Evolutionary conservation across 2,329 filamentous ascomycete genomes (phyloP).

Genomic region (Leptographium lundbergii): DNA sequence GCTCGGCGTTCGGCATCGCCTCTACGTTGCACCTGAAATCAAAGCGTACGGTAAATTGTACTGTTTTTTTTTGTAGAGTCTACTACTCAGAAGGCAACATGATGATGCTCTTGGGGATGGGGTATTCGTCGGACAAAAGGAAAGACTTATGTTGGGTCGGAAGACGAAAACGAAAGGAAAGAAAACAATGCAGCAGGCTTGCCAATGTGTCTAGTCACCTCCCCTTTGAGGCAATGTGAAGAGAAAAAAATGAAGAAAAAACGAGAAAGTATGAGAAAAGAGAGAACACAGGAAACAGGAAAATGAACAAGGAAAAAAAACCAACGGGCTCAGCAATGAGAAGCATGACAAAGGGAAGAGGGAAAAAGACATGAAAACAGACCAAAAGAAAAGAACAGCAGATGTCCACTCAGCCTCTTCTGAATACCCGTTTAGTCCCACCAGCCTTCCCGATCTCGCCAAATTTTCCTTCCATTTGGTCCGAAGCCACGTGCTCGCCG

Average conservation of each 20-base stretch:
- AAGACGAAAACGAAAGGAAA: not conserved
- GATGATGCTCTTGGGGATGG: not conserved
- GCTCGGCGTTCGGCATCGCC: not conserved
- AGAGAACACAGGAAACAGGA: not conserved
- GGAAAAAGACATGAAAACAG: not conserved
- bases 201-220: not conserved
- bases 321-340: too few relatives aligned
- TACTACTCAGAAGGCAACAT: not conserved
- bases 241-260: not conserved
- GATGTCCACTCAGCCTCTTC: conserved; percentile 16
- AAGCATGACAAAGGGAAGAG: not conserved
- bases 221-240: not conserved
- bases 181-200: not conserved
- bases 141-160: not conserved
- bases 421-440: conserved; percentile 59
- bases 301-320: not conserved
- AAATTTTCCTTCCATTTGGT: conserved; percentile 32
- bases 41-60: not conserved
- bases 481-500: conserved; percentile 33
- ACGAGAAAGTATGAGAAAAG: not conserved
- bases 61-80: not conserved
- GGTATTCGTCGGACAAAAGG: conserved; percentile 1
- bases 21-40: too few relatives aligned
- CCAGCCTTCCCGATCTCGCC: conserved; percentile 61
- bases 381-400: not conserved